A percentile compares a stretch with the other conserved stretches of the same genome.
phyloP scores from a whole-genome alignment of 2,329 filamentous ascomycete genomes.

The Bipolaris oryzae region DNA sequence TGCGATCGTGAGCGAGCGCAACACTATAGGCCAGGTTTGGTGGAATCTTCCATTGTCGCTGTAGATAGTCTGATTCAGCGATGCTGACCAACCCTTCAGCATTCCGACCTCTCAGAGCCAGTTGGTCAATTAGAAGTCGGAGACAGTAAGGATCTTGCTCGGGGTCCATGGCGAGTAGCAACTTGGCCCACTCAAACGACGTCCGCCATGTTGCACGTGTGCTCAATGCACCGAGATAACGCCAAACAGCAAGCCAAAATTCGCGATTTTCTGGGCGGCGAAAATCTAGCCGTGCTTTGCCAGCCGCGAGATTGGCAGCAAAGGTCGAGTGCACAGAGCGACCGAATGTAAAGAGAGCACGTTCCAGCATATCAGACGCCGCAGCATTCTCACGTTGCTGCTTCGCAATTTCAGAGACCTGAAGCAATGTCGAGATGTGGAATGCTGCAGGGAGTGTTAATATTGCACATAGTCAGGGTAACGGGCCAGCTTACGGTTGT shows the following conservation, averaged over 20 bases:
- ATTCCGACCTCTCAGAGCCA: slow-evolving; percentile 82
- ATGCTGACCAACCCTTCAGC: slow-evolving; percentile 77
- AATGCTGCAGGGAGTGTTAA: slow-evolving; percentile 64
- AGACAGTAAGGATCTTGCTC: slow-evolving; percentile 81
- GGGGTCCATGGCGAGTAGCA: slow-evolving; percentile 76
- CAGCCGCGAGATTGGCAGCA: slow-evolving; percentile 73
- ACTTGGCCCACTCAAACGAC: slow-evolving; percentile 89
- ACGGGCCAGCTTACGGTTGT: slow-evolving; percentile 59
- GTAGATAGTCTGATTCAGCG: slow-evolving; percentile 58
- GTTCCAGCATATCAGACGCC: slow-evolving; percentile 84
- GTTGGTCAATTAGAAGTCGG: slow-evolving; percentile 78
- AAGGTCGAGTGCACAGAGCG: slow-evolving; percentile 85
- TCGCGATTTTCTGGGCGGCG: slow-evolving; percentile 84
- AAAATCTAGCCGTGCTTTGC: slow-evolving; percentile 82
- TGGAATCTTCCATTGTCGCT: slow-evolving; percentile 59
- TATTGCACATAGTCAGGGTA: neutral
- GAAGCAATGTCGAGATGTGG: slow-evolving; percentile 90
- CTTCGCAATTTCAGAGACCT: slow-evolving; percentile 90
- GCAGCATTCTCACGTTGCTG: slow-evolving; percentile 88
- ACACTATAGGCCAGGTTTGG: slow-evolving; percentile 77
- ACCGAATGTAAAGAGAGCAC: slow-evolving; percentile 93
- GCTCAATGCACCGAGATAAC: slow-evolving; percentile 83
- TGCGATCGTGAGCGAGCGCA: slow-evolving; percentile 75
- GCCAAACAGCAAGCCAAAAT: slow-evolving; percentile 87
- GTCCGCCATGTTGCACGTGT: slow-evolving; percentile 94